Conservation (phyloP, 1,284 basidiomycete genomes). For the Ustilago esculenta region DNA sequence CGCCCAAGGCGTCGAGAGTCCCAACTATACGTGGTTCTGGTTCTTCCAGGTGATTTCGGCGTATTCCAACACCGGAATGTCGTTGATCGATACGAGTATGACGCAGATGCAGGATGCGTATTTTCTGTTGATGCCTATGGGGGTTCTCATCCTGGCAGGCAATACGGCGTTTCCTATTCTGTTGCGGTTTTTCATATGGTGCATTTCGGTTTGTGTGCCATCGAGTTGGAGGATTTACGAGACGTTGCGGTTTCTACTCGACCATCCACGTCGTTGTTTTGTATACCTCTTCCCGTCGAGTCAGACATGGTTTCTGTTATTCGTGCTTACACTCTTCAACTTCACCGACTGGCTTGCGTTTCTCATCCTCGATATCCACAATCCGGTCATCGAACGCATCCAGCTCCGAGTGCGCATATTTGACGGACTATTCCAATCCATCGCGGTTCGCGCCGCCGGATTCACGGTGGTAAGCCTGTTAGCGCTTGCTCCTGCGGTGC, state of each 20-base stretch:
- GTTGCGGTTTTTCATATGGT: constrained; percentile 72
- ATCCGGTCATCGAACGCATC: constrained; percentile 76
- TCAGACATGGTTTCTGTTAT: constrained; percentile 90
- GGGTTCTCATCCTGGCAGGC: constrained; percentile 82
- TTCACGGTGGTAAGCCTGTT: constrained; percentile 80
- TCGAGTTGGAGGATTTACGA: constrained; percentile 75
- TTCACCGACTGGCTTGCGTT: constrained; percentile 87
- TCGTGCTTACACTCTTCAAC: constrained; percentile 76
- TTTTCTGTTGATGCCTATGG: constrained; percentile 75
- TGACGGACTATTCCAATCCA: constrained; percentile 68
- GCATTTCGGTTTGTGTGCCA: constrained; percentile 75
- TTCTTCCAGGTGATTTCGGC: constrained; percentile 86
- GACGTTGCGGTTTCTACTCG: constrained; percentile 88
- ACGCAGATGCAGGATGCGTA: constrained; percentile 86
- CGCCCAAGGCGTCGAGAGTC: constrained; percentile 54
- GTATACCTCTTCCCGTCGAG: constrained; percentile 89
- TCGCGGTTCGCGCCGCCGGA: constrained; percentile 85
- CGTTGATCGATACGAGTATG: constrained; percentile 89
- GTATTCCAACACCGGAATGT: constrained; percentile 88
- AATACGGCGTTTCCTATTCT: constrained; percentile 78
- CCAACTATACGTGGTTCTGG: constrained; percentile 76
- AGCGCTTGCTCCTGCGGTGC: constrained; percentile 81
- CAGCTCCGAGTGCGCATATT: constrained; percentile 72
- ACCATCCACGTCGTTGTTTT: constrained; percentile 93
- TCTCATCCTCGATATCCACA: constrained; percentile 87